Conservation (phyloP, 345 rosid genomes). For the Dipteronia dyeriana region DNA sequence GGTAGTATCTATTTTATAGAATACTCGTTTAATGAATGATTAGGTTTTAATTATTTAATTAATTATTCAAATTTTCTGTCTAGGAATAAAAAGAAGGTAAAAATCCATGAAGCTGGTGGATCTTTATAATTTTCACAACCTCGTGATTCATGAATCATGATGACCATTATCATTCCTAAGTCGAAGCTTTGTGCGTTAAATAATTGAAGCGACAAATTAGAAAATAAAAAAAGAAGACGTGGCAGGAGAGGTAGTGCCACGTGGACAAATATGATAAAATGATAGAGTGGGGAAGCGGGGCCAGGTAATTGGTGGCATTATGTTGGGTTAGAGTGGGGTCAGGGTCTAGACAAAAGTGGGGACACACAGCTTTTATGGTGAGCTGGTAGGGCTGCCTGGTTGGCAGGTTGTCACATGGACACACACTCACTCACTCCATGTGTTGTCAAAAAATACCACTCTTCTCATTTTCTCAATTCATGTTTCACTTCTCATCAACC, state of each 20-base stretch:
- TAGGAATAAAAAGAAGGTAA: too few relatives aligned
- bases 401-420: slow-evolving; percentile 55
- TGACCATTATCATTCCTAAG: too few relatives aligned
- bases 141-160: too few relatives aligned
- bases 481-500: not conserved
- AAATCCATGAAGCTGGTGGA: too few relatives aligned
- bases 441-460: slow-evolving; percentile 27
- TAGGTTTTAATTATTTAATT: too few relatives aligned
- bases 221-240: too few relatives aligned
- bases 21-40: too few relatives aligned
- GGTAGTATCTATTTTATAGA: too few relatives aligned
- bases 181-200: too few relatives aligned
- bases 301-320: slow-evolving; percentile 15
- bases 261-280: slow-evolving; percentile 10
- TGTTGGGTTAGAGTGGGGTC: slow-evolving; percentile 18
- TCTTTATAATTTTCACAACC: too few relatives aligned
- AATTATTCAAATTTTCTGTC: too few relatives aligned
- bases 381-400: slow-evolving; percentile 44
- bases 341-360: slow-evolving; percentile 26
- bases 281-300: not conserved
- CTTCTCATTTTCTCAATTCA: not conserved
- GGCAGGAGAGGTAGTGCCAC: not conserved
- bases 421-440: slow-evolving; percentile 35
- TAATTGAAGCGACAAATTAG: too few relatives aligned
- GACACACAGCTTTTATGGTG: slow-evolving; percentile 48